Evolutionary conservation across 306 rosid species (phyloP), one percentile per base, ranked within the genome.

Genomic region (Ceratonia siliqua): DNA sequence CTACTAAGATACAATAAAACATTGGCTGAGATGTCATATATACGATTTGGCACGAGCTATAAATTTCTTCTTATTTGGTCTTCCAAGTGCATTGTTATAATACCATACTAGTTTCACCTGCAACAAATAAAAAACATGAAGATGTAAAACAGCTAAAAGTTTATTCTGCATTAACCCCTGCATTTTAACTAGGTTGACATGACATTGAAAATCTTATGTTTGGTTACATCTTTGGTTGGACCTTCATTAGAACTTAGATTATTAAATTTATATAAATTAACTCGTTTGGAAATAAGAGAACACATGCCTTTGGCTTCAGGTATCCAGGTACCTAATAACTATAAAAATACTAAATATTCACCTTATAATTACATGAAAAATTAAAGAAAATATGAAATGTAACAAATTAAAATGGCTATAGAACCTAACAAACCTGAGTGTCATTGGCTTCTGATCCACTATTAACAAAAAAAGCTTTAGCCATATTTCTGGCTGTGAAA

Each of bases 381-480:
- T 62, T 32, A 42, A 45, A 43, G 33, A 78, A 78, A 58, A 55
- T 6, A 43, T 74, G 66, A 64, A 75, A 68, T 33, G 14, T 6
- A 62, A 71, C 36, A 55, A 78, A 74, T 69, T 50, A 69, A 48
- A 68, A 59, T 73, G 69, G 75, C 68, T 39, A 58, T 28, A 65
- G 39, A 27, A 63, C 72, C 46, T 48, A 68, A 46, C 68, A 52
- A 63, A 94, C 98, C 97, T 95, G 99, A 74, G 99, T 81, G 77
- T 95, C 99, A 74, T 95, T 95, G 82, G 99, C 97, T 83, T 95
- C 99, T 28, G 99, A 95, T 62, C 99, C 98, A 68, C 98, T 92
- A 73, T 92, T 92, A 57, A 86, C 86, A 68, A 95, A 92, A 83
- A 95, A 95, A 7, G 87, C 98, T 80, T 95, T 95, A 1, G 67